Conservation (phyloP, 768 basidiomycete species). For the Russula sp. region DNA sequence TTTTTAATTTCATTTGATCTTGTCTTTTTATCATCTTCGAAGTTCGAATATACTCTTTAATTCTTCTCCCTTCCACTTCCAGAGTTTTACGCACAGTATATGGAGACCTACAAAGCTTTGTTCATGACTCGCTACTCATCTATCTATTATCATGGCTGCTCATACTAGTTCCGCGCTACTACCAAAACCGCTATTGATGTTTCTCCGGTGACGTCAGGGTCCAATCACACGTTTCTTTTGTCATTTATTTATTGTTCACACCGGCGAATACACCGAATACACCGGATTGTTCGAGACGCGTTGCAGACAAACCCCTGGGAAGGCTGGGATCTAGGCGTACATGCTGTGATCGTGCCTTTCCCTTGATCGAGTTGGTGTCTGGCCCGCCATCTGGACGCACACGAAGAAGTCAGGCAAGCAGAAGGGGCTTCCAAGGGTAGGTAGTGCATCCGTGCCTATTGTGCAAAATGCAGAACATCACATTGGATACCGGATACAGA, state of each 20-base stretch:
- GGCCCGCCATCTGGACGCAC: too few relatives aligned
- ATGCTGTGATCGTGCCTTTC: too few relatives aligned
- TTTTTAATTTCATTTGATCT: not conserved
- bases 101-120: too few relatives aligned
- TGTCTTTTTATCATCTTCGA: not conserved
- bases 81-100: too few relatives aligned
- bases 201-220: not conserved
- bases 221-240: not conserved
- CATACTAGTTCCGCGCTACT: not conserved
- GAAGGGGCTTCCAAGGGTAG: too few relatives aligned
- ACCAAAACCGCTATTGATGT: not conserved
- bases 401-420: too few relatives aligned
- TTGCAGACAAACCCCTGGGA: not conserved
- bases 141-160: not conserved
- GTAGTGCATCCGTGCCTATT: too few relatives aligned
- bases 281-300: not conserved
- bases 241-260: not conserved
- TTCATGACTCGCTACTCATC: too few relatives aligned
- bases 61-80: too few relatives aligned
- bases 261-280: not conserved
- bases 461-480: too few relatives aligned
- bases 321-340: not conserved
- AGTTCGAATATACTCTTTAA: not conserved
- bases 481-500: not conserved
- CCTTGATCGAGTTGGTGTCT: too few relatives aligned